Base-by-base conservation (phyloP, 257 asterid species). In the Vinca minor region DNA sequence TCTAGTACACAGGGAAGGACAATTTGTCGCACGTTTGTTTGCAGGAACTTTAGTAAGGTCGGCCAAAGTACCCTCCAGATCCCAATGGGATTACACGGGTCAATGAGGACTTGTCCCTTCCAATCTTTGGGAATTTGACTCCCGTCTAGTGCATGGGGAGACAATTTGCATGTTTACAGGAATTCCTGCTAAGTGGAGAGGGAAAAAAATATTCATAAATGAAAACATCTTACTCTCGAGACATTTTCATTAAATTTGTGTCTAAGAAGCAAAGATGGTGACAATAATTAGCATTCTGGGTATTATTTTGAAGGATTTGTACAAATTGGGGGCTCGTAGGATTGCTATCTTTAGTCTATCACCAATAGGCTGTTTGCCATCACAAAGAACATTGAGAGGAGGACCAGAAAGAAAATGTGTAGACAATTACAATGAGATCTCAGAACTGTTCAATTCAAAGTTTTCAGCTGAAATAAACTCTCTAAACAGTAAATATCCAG, bases 331-430 rank as follows among this genome's bases (percentile, higher is more conserved):
- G 10, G 89, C 76, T 25, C 80, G 84, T 0, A 73, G 83, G 71
- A 81, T 88, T 29, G 85, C 75, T 15, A 77, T 81, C 56, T 58
- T 74, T 7, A 72, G 95, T 21, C 62, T 88, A 29, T 90, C 92
- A 5, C 88, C 96, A 32, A 65, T 84, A 0, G 96, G 96, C 36
- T 88, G 96, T 48, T 52, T 88, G 60, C 96, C 96, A 54, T 82
- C 92, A 15, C 89, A 84, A 20, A 84, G 96, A 73, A 88, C 96
- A 12, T 32, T 84, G 69, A 70, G 28, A 65, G 96, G 95, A 11
- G 95, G 96, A 20, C 45, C 47, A 1, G 48, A 49, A 50, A 76
- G 95, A 42, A 65, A 62, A 0, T 86, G 92, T 29, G 85, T 73
- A 6, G 82, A 76, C 1, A 49, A 64, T 17, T 73, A 69, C 63